A percentile compares a stretch with the other conserved stretches of the same genome.
Evolutionary conservation across 495 filamentous ascomycete genomes (phyloP).

Genomic region (Daldinia bambusicola): DNA sequence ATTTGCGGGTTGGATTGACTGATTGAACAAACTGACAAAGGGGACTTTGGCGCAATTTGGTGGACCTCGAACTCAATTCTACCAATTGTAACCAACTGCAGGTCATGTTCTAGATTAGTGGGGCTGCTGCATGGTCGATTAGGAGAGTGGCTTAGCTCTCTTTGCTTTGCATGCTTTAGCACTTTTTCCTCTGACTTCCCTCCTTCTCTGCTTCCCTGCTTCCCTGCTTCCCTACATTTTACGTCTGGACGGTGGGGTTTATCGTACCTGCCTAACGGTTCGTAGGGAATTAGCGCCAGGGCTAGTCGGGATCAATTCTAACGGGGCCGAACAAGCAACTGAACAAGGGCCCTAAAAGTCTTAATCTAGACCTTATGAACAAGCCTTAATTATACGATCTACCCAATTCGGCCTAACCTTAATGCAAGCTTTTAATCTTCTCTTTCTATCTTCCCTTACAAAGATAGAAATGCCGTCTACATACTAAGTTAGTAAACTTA

Average conservation of each 20-base stretch:
- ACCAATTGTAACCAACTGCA: not conserved
- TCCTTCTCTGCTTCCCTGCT: not conserved
- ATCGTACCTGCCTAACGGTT: conserved; percentile 28
- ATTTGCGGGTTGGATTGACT: conserved; percentile 3
- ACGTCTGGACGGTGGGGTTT: conserved; percentile 22
- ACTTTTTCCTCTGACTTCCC: not conserved
- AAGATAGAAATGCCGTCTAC: not conserved
- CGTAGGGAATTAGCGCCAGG: conserved; percentile 17
- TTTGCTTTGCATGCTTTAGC: conserved; percentile 8
- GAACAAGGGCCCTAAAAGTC: not conserved
- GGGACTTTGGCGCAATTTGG: conserved; percentile 24
- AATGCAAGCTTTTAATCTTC: too few relatives aligned
- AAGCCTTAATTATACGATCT: conserved; percentile 1
- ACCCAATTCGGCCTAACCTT: not conserved
- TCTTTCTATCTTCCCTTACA: too few relatives aligned
- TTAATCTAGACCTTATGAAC: not conserved
- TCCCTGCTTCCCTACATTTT: conserved; percentile 28
- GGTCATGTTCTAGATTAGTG: conserved; percentile 23
- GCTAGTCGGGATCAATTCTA: conserved; percentile 19
- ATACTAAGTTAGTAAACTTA: not conserved
- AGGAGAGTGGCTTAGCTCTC: conserved; percentile 23
- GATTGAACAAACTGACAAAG: not conserved
- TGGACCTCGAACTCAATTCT: not conserved
- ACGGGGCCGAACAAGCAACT: not conserved
- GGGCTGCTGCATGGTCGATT: conserved; percentile 23